Percentiles rank a stretch among this genome's conserved stretches.
Conservation (phyloP, 2,329 filamentous ascomycete species). For the Diaporthe sp. region DNA sequence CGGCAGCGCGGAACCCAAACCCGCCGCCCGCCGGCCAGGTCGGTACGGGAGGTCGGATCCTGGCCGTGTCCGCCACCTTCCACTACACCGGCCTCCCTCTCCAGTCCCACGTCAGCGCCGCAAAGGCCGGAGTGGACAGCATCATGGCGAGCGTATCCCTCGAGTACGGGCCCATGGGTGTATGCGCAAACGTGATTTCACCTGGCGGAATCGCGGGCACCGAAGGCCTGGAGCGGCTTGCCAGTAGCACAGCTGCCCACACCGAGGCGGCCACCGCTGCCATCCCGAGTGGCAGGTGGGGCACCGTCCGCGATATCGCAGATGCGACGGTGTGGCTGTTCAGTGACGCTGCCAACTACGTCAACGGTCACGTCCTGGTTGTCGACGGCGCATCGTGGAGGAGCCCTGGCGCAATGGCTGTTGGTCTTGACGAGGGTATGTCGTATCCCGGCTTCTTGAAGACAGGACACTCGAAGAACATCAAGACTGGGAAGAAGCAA, state of each 20-base stretch:
- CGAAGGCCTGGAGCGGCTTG: conserved; percentile 80
- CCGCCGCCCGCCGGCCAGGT: conserved; percentile 67
- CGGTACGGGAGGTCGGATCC: conserved; percentile 81
- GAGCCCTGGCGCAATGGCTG: conserved; percentile 58
- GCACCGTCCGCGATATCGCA: conserved; percentile 87
- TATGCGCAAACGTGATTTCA: conserved; percentile 89
- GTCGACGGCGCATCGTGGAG: conserved; percentile 75
- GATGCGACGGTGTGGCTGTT: conserved; percentile 94
- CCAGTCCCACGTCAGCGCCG: conserved; percentile 90
- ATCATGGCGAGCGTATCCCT: conserved; percentile 84
- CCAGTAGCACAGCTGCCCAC: conserved; percentile 51
- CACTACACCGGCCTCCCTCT: conserved; percentile 90
- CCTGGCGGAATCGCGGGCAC: conserved; percentile 89
- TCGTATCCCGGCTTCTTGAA: conserved; percentile 66
- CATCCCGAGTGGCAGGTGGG: conserved; percentile 82
- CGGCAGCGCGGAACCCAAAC: conserved; percentile 74
- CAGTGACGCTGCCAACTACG: conserved; percentile 85
- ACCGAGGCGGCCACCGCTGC: conserved; percentile 51
- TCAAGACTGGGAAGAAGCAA: conserved; percentile 55
- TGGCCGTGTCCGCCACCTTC: conserved; percentile 91
- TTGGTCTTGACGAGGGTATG: conserved; percentile 62
- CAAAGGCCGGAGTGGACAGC: conserved; percentile 92
- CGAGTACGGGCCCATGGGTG: conserved; percentile 88
- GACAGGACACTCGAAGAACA: conserved; percentile 53
- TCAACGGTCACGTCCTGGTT: conserved; percentile 86